phyloP scores from a whole-genome alignment of 129 eudicot species.

The Oenanthe sinensis region DNA sequence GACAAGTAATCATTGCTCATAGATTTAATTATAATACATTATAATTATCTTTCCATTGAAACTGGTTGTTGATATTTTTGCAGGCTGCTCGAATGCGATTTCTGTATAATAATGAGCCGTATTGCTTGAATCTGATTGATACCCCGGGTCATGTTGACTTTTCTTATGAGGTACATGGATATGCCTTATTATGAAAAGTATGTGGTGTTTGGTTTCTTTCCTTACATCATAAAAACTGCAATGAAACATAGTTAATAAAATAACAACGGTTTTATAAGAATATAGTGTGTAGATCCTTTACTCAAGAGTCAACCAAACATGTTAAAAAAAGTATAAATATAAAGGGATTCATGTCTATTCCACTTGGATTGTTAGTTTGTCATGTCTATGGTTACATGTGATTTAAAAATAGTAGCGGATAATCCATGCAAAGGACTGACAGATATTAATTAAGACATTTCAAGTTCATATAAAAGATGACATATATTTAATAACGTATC shows the following conservation, averaged over 20 bases:
- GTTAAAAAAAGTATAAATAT: neutral
- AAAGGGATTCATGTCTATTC: neutral
- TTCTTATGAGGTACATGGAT: constrained; percentile 72
- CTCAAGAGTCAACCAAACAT: neutral
- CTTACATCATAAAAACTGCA: neutral
- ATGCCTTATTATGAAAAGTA: neutral
- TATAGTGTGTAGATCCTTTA: neutral
- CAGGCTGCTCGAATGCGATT: constrained; percentile 99
- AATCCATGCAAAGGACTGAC: no score
- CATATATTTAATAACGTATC: no score
- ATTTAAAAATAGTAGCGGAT: neutral
- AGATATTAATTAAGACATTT: no score
- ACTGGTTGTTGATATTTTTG: constrained; percentile 6
- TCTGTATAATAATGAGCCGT: constrained; percentile 52
- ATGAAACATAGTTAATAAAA: neutral
- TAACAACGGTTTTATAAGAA: neutral
- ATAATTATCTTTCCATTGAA: neutral
- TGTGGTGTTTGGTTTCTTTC: neutral
- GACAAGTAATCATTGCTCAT: neutral
- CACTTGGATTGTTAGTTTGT: neutral
- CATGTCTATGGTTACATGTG: neutral
- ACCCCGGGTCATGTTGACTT: constrained; percentile 99
- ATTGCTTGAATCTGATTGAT: constrained; percentile 89
- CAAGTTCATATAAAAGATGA: neutral
- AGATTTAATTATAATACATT: neutral